These are phyloP conservation scores for Nemania diffusa DNA, from an alignment of 2,329 filamentous ascomycete species.

Conservation along the genomic window DNA sequence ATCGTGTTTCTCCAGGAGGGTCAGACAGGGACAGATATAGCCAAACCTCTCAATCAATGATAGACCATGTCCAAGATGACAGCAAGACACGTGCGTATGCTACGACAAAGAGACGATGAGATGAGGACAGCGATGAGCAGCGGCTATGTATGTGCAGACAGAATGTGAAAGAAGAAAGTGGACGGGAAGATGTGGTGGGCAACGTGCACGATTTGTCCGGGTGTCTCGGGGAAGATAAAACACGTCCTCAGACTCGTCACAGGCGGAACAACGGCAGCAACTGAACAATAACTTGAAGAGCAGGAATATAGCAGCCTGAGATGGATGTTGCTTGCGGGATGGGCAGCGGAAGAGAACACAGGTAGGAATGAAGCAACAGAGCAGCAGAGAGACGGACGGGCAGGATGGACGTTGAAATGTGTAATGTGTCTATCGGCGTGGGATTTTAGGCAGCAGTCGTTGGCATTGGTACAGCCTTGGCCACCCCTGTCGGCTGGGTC, in stretches of 20 bases:
- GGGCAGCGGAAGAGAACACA: conserved; percentile 11
- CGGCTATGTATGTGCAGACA: not conserved
- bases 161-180: conserved; percentile 34
- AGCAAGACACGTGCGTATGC: conserved; percentile 23
- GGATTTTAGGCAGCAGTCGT: conserved; percentile 49
- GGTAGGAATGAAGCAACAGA: conserved; percentile 32
- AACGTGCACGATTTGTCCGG: conserved; percentile 27
- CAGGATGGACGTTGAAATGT: conserved; percentile 39
- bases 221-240: conserved; percentile 32
- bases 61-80: conserved; percentile 30
- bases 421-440: conserved; percentile 42
- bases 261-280: conserved; percentile 16
- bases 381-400: conserved; percentile 29
- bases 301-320: conserved; percentile 27
- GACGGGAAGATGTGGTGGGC: conserved; percentile 11
- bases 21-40: conserved; percentile 37
- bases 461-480: conserved; percentile 42
- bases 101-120: conserved; percentile 28
- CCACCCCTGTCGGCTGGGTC: conserved; percentile 34
- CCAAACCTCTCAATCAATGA: conserved; percentile 24
- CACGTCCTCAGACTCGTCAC: conserved; percentile 29
- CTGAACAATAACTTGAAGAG: conserved; percentile 18
- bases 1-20: conserved; percentile 14
- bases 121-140: conserved; percentile 13
- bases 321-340: conserved; percentile 15